phyloP scores from a whole-genome alignment of 306 rosid genomes.

The Cucumis hystrix region DNA sequence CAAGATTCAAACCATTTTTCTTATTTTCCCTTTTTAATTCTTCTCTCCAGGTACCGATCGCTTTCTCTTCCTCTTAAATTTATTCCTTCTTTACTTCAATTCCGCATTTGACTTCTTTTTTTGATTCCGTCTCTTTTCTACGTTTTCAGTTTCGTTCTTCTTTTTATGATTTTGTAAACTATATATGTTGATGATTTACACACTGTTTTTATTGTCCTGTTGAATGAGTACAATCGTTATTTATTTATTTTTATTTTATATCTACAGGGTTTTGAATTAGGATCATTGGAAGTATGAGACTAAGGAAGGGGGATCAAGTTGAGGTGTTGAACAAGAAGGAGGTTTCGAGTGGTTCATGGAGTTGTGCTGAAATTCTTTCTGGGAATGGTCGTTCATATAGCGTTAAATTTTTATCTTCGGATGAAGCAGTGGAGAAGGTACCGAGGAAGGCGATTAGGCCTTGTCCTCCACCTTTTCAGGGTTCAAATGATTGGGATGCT shows the following conservation, averaged over 20 bases:
- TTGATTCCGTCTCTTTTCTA: background rate
- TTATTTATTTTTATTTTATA: background rate
- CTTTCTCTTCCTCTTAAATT: background rate
- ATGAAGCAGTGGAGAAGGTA: conserved; percentile 35
- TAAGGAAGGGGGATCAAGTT: conserved; percentile 49
- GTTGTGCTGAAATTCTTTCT: conserved; percentile 45
- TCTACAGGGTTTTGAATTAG: background rate
- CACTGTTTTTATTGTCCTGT: background rate
- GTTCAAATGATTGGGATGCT: conserved; percentile 25
- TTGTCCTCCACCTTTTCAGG: conserved; percentile 32
- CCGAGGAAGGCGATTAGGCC: conserved; percentile 59
- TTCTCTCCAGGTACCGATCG: background rate
- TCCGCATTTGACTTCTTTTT: background rate
- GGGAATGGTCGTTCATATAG: conserved; percentile 50
- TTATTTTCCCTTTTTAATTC: background rate
- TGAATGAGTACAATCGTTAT: background rate
- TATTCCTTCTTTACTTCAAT: background rate
- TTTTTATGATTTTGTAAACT: background rate
- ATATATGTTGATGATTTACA: background rate
- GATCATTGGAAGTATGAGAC: conserved; percentile 29
- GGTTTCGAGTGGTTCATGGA: conserved; percentile 42
- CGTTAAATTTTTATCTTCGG: conserved; percentile 24
- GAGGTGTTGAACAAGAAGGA: conserved; percentile 48
- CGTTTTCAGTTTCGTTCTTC: background rate
- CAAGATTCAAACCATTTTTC: background rate